phyloP scores from a whole-genome alignment of 2,329 filamentous ascomycete species.

The Xylaria sp. region DNA sequence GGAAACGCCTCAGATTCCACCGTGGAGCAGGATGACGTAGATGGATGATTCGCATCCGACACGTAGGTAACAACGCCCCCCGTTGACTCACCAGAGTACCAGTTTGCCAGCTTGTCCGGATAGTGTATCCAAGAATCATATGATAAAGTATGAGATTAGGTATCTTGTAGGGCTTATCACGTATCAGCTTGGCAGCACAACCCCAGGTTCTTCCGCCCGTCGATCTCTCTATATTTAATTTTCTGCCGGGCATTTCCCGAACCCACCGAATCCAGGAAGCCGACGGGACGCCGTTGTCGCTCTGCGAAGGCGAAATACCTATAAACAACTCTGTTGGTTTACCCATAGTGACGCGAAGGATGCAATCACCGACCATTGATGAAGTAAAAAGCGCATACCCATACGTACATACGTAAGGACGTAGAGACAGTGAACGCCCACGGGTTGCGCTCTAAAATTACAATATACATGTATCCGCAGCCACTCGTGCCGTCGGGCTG shows the following conservation, averaged over 20 bases:
- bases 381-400: no score
- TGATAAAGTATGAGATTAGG: neutral
- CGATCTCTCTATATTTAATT: neutral
- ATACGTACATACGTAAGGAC: no score
- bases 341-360: no score
- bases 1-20: no score
- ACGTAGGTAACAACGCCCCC: neutral
- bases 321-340: no score
- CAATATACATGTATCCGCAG: neutral
- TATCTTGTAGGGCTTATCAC: slow-evolving; percentile 19
- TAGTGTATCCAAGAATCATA: neutral
- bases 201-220: no score
- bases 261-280: neutral
- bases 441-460: neutral
- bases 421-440: no score
- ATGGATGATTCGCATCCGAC: neutral
- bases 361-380: no score
- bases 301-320: no score
- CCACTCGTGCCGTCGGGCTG: neutral
- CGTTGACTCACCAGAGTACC: no score
- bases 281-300: no score
- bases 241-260: neutral
- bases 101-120: neutral
- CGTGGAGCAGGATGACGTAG: no score
- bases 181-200: slow-evolving; percentile 3